Evolutionary conservation across 441 rosid species (phyloP), one percentile per base, ranked within the genome.

Genomic region (Manihot esculenta): DNA sequence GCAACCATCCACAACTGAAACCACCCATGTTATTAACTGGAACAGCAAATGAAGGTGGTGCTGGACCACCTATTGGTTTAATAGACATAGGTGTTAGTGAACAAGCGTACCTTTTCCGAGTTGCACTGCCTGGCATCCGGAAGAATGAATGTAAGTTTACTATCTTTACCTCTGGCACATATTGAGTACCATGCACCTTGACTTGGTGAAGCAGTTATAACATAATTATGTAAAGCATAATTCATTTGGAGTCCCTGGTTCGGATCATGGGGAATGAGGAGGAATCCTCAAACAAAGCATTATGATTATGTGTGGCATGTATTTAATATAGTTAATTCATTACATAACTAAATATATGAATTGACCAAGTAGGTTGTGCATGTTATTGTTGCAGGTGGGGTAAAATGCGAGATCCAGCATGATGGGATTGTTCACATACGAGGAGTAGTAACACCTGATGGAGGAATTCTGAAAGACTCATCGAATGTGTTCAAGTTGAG

Each of bases 11-110:
- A 7, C 80, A 80, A 66, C 38, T 86, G 77, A 83, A 74, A 77
- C 81, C 92, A 12, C 62, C 81, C 21, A 81, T 75, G 12, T 64
- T 76, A 49, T 62, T 72, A 48, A 80, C 76, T 35, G 97, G 96
- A 71, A 83, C 88, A 68, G 91, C 90, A 24, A 86, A 78, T 30
- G 80, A 76, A 81, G 81, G 88, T 69, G 47, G 70, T 44, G 27
- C 33, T 48, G 97, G 85, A 0, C 90, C 91, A 38, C 68, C 84
- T 18, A 53, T 88, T 7, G 98, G 94, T 78, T 77, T 81, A 66
- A 71, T 85, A 42, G 97, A 91, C 73, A 76, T 91, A 1, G 98
- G 98, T 15, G 79, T 78, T 10, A 81, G 94, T 71, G 85, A 84
- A 62, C 60, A 58, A 47, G 88, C 96, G n/a, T 93, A 85, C 75